Evolutionary conservation across 108 stramenopile species (phyloP).

Genomic region (Schizochytrium sp.): DNA sequence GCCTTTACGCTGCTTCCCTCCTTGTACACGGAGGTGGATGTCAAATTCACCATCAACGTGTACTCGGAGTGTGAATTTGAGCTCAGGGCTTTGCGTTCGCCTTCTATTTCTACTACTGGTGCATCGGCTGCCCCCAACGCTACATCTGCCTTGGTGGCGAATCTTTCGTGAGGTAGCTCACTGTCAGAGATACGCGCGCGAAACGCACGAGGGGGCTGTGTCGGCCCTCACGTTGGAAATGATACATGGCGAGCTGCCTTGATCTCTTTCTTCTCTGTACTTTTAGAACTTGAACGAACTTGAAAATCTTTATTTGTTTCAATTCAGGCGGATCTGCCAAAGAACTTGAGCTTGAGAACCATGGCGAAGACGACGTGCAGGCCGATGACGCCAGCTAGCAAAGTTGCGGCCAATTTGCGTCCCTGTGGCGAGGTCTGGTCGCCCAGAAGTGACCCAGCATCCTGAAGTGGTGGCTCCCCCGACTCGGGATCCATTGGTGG

Average conservation of each 20-base stretch:
- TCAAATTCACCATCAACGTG: neutral
- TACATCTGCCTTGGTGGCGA: too few relatives aligned
- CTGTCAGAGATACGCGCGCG: too few relatives aligned
- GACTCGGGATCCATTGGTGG: neutral
- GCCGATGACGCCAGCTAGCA: neutral
- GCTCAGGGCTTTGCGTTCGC: neutral
- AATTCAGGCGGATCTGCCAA: neutral
- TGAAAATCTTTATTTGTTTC: too few relatives aligned
- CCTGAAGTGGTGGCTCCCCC: neutral
- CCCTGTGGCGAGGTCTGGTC: neutral
- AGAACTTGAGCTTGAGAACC: neutral
- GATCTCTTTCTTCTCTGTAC: too few relatives aligned
- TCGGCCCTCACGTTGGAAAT: too few relatives aligned
- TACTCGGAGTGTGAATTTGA: neutral
- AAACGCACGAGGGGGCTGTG: too few relatives aligned
- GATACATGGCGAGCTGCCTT: too few relatives aligned
- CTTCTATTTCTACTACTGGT: too few relatives aligned
- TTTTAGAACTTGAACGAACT: too few relatives aligned
- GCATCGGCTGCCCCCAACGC: too few relatives aligned
- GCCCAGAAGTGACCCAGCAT: neutral
- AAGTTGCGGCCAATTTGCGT: neutral
- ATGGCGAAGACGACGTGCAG: conserved; percentile 10
- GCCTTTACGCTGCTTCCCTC: neutral
- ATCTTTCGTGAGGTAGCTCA: too few relatives aligned
- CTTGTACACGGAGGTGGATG: neutral